Percentiles rank a stretch among this genome's conserved stretches.
Conservation (phyloP, 345 rosid genomes). For the Gossypium australe region DNA sequence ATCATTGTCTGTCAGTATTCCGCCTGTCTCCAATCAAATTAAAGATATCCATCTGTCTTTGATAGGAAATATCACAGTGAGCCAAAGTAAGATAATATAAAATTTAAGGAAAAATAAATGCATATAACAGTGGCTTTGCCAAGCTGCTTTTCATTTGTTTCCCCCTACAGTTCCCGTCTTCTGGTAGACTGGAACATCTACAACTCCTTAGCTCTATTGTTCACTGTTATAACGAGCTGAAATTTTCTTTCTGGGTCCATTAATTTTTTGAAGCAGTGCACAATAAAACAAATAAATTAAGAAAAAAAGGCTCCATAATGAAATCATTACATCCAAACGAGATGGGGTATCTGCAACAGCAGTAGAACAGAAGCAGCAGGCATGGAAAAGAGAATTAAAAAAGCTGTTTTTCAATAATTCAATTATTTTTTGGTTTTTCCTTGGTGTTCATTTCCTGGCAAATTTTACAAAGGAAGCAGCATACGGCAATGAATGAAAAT, state of each 20-base stretch:
- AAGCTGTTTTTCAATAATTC: conserved; percentile 10
- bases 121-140: too few species aligned
- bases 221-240: background rate
- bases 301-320: background rate
- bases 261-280: background rate
- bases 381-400: conserved; percentile 15
- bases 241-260: background rate
- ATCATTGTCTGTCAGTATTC: background rate
- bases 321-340: background rate
- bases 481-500: background rate
- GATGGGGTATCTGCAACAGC: background rate
- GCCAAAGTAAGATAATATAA: background rate
- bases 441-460: conserved; percentile 8
- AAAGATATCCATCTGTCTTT: background rate
- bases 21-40: background rate
- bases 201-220: background rate
- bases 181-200: background rate
- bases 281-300: background rate
- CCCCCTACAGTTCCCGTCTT: background rate
- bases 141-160: background rate
- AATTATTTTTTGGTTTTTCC: conserved; percentile 11
- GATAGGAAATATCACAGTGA: background rate
- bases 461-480: background rate
- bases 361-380: conserved; percentile 12
- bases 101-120: background rate